Percentiles rank a stretch among this genome's conserved stretches.
phyloP scores from a whole-genome alignment of 306 rosid species.

The Rosa lucieae region DNA sequence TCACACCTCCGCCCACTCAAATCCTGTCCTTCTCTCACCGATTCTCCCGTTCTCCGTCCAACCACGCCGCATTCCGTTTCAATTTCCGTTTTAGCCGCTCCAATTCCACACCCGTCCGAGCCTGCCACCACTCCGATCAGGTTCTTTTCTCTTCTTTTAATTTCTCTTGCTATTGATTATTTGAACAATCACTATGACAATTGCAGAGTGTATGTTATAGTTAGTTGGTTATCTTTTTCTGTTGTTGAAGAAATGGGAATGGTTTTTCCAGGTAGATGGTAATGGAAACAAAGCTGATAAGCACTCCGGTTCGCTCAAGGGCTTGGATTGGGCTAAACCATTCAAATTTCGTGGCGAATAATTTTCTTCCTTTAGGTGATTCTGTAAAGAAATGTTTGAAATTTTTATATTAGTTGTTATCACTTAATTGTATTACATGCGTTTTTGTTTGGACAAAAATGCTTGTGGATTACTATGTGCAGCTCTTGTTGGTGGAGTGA shows the following conservation, averaged over 20 bases:
- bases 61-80: background rate
- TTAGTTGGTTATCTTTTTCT: no score
- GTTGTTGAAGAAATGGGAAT: background rate
- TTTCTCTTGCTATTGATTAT: no score
- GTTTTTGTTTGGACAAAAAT: slow-evolving; percentile 14
- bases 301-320: slow-evolving; percentile 19
- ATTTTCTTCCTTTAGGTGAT: slow-evolving; percentile 77
- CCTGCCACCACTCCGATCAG: slow-evolving; percentile 53
- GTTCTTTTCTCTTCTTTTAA: slow-evolving; percentile 31
- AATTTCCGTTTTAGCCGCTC: slow-evolving; percentile 19
- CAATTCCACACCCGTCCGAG: slow-evolving; percentile 34
- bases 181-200: background rate
- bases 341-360: slow-evolving; percentile 57
- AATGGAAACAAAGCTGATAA: slow-evolving; percentile 36
- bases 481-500: slow-evolving; percentile 69
- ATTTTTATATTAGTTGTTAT: background rate
- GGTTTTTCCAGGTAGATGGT: slow-evolving; percentile 48
- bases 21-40: slow-evolving; percentile 24
- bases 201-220: no score
- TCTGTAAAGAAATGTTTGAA: background rate
- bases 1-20: slow-evolving; percentile 39
- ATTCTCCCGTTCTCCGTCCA: slow-evolving; percentile 11
- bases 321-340: slow-evolving; percentile 51
- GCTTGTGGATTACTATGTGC: slow-evolving; percentile 19
- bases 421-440: background rate